phyloP scores from a whole-genome alignment of 2,329 filamentous ascomycete species.

The Scytalidium lignicola region DNA sequence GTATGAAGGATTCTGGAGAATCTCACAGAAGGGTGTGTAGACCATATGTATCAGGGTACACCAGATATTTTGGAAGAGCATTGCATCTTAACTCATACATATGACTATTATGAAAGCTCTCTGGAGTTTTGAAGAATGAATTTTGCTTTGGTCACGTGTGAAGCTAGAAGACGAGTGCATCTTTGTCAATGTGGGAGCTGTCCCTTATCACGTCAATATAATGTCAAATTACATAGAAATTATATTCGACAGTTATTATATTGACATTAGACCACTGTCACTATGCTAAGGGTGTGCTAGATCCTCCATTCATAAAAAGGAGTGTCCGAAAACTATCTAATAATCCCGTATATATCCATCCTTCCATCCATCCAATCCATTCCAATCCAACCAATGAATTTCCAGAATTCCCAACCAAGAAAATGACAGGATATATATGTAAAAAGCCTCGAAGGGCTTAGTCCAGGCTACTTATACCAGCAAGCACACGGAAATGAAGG shows the following conservation, averaged over 20 bases:
- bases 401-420: conserved; percentile 1
- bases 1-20: conserved; percentile 11
- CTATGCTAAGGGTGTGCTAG: not conserved
- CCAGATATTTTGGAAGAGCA: not conserved
- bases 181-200: too few relatives aligned
- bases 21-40: not conserved
- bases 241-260: not conserved
- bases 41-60: not conserved
- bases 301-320: not conserved
- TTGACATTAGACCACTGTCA: not conserved
- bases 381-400: not conserved
- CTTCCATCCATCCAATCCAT: not conserved
- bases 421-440: conserved; percentile 8
- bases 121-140: not conserved
- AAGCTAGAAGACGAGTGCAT: too few relatives aligned
- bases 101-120: not conserved
- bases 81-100: not conserved
- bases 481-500: conserved; percentile 4
- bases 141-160: too few relatives aligned
- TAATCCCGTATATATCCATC: not conserved
- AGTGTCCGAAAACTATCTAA: not conserved
- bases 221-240: not conserved
- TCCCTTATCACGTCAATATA: too few relatives aligned
- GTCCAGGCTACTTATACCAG: conserved; percentile 22
- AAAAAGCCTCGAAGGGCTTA: conserved; percentile 7